Evolutionary conservation across 2,329 filamentous ascomycete genomes (phyloP).

Genomic region (Ceratocystis colombiana): DNA sequence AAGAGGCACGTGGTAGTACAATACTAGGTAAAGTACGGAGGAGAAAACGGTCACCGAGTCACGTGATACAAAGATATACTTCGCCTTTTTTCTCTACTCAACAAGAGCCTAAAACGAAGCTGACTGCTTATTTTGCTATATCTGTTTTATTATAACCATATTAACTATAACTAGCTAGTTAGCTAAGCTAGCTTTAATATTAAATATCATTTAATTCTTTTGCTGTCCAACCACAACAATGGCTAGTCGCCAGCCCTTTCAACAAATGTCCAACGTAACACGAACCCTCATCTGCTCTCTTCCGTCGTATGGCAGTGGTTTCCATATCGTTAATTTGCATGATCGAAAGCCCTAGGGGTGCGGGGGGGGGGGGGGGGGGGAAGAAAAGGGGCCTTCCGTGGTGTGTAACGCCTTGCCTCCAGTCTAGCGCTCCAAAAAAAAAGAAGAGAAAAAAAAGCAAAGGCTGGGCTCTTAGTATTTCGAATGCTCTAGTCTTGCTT

Average conservation of each 20-base stretch:
- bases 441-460: too few relatives aligned
- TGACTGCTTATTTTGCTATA: neutral
- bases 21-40: neutral
- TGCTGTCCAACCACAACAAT: neutral
- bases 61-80: neutral
- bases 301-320: neutral
- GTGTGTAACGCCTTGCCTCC: too few relatives aligned
- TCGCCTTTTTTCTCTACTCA: neutral
- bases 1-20: constrained; percentile 4
- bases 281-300: neutral
- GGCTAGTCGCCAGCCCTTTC: too few relatives aligned
- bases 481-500: neutral
- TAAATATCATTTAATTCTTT: neutral
- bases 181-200: too few relatives aligned
- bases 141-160: neutral
- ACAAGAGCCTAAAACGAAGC: too few relatives aligned
- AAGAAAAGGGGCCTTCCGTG: too few relatives aligned
- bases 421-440: too few relatives aligned
- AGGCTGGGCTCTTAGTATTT: too few relatives aligned
- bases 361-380: too few relatives aligned
- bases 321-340: neutral
- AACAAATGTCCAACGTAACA: neutral
- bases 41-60: neutral
- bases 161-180: too few relatives aligned
- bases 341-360: too few relatives aligned